Percentiles rank a stretch among this genome's conserved stretches.
Evolutionary conservation across 2,329 filamentous ascomycete genomes (phyloP).

Genomic region (Myrmaecium sp.): DNA sequence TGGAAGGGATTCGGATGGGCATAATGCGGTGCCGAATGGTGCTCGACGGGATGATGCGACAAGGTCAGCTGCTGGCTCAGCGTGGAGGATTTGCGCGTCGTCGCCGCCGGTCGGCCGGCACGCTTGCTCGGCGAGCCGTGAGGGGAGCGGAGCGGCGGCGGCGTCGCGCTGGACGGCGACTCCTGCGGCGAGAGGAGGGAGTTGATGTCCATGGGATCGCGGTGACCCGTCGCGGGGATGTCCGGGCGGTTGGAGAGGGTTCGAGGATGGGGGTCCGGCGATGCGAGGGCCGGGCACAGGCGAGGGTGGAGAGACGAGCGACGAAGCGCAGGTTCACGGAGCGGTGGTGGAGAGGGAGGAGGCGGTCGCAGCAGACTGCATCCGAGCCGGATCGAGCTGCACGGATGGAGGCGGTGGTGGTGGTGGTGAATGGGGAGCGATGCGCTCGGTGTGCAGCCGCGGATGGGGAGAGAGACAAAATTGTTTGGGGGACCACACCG

Average conservation of each 20-base stretch:
- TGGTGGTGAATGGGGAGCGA: not conserved
- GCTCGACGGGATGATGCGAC: constrained; percentile 5
- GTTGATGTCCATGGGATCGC: constrained; percentile 30
- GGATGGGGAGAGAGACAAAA: not conserved
- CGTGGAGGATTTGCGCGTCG: constrained; percentile 23
- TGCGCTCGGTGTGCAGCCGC: not conserved
- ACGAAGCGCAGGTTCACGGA: not conserved
- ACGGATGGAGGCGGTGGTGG: not conserved
- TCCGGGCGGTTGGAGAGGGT: too few relatives aligned
- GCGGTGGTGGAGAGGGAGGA: too few relatives aligned
- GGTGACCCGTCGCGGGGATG: too few relatives aligned
- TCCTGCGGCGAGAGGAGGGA: constrained; percentile 31
- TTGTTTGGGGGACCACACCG: not conserved
- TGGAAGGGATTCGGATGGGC: not conserved
- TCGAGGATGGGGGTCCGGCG: not conserved
- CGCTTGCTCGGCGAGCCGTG: constrained; percentile 15
- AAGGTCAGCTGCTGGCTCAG: constrained; percentile 24
- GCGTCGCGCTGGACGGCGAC: constrained; percentile 19
- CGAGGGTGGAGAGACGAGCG: too few relatives aligned
- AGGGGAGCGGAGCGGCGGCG: constrained; percentile 15
- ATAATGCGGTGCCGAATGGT: constrained; percentile 1
- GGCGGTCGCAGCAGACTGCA: too few relatives aligned
- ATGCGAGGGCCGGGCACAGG: too few relatives aligned
- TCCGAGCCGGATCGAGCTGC: too few relatives aligned
- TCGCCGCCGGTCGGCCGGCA: constrained; percentile 9